Evolutionary conservation across 106 monocot species (phyloP).

Genomic region (Iris macrosiphon): DNA sequence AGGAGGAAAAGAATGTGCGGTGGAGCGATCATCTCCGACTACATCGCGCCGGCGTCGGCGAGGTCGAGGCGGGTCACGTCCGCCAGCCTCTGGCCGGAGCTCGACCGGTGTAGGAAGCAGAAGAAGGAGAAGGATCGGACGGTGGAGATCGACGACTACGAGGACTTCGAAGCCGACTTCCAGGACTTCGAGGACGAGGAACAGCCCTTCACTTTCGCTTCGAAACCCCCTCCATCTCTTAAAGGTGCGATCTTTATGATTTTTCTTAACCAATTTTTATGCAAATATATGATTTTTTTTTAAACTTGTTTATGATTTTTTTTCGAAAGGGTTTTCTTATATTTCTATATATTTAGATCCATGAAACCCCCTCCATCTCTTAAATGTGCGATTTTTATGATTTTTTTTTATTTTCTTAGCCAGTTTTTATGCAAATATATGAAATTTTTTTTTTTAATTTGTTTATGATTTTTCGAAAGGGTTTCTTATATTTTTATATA

Average conservation of each 20-base stretch:
- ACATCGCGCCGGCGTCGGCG: constrained; percentile 10
- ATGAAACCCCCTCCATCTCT: neutral
- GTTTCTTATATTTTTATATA: neutral
- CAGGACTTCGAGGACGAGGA: constrained; percentile 19
- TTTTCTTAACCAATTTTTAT: too few relatives aligned
- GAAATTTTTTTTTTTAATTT: neutral
- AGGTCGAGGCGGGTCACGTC: constrained; percentile 6
- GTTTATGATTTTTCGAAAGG: neutral
- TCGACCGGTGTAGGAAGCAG: constrained; percentile 5
- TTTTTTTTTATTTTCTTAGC: too few relatives aligned
- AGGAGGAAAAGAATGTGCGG: constrained; percentile 30
- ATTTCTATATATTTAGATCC: too few relatives aligned
- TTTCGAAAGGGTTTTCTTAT: too few relatives aligned
- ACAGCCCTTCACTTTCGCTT: constrained; percentile 12
- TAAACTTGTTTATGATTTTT: too few relatives aligned
- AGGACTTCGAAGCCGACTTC: constrained; percentile 27
- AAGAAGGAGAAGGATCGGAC: neutral
- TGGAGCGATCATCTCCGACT: constrained; percentile 31
- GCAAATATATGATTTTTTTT: neutral
- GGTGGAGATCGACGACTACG: constrained; percentile 8
- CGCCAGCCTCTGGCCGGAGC: constrained; percentile 16
- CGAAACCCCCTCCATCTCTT: neutral
- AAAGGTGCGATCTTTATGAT: too few relatives aligned
- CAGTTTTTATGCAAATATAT: neutral
- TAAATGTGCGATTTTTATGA: too few relatives aligned